Base-by-base conservation (phyloP, 176 grass and related monocot species). In the Dendrocalamus sinicus region DNA sequence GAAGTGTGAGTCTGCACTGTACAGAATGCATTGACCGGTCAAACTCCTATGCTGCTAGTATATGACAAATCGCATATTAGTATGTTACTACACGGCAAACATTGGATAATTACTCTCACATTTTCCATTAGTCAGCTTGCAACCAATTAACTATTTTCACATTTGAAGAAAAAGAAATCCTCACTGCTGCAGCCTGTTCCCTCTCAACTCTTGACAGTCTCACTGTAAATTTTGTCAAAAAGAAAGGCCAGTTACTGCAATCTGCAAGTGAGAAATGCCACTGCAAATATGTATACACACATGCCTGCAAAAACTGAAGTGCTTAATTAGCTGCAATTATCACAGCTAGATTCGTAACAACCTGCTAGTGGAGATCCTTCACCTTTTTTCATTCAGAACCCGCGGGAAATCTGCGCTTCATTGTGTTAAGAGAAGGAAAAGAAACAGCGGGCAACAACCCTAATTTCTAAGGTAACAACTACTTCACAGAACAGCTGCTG, bases 21-120 rank as follows among this genome's bases (percentile, higher is more conserved):
- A 39, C 50, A 75, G 50, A 23, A 44, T 45, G 51, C 66, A 26
- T 44, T 71, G 80, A 81, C 66, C 13, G 39, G 67, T 71, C 80
- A 72, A 71, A 57, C 9, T 9, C 24, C 37, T 39, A 24, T 71
- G 80, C 26, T 39, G 51, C 51, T 57, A 13, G 28, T 37, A 40
- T 40, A 40, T 22, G 73, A 76, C 16, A 76, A 76, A 57, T 61
- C 23, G 9, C 12, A 24, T 24, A 61, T 61, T 61, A 61, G 9
- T 24, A 61, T 24, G 24, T 61, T 43, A 70, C 39, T 59, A 23
- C 64, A 14, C 48, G 41, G 48, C 23, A 79, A 65, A 26, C 61
- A 80, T 64, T 15, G 60, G 77, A 67, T 67, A 19, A 24, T 50
- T 48, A 35, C 23, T 80, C 9, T 28, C 40, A 66, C 16, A 64